Conservation (phyloP, 208 protist species). For the Jaenimonas drosophilae region DNA sequence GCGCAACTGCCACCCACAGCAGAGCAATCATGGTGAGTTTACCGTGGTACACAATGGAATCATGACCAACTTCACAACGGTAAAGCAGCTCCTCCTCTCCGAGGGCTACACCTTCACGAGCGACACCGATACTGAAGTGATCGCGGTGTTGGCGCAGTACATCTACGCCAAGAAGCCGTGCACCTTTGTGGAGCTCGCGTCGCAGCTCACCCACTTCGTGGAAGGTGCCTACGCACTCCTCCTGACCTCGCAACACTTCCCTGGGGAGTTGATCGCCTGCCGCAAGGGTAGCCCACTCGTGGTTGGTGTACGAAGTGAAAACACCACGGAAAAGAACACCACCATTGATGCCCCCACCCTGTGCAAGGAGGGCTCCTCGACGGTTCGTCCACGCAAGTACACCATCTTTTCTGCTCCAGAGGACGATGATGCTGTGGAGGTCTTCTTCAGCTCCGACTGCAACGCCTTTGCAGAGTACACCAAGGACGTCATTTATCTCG, state of each 20-base stretch:
- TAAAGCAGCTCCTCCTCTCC: constrained; percentile 59
- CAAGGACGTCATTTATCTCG: constrained; percentile 88
- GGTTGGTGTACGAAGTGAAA: constrained; percentile 59
- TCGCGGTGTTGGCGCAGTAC: constrained; percentile 86
- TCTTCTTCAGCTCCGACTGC: constrained; percentile 93
- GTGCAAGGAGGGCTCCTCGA: background rate
- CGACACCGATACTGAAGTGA: constrained; percentile 94
- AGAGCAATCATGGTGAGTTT: constrained; percentile 67
- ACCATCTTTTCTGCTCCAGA: background rate
- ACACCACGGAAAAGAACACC: background rate
- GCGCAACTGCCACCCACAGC: constrained; percentile 92
- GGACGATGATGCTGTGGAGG: constrained; percentile 19
- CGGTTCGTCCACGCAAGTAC: no score
- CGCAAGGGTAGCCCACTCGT: constrained; percentile 89
- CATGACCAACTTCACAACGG: constrained; percentile 88
- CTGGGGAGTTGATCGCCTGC: constrained; percentile 83
- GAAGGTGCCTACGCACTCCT: constrained; percentile 87
- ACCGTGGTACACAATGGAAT: constrained; percentile 95
- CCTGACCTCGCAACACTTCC: constrained; percentile 83
- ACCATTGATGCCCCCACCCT: background rate
- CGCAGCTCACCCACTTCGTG: constrained; percentile 38
- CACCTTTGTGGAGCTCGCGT: constrained; percentile 44
- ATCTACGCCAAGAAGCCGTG: constrained; percentile 43
- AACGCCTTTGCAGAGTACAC: constrained; percentile 93
- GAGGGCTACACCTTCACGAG: constrained; percentile 79